Evolutionary conservation across 1,139 yeast genomes (phyloP).

Genomic region (Kodamaea sp.): DNA sequence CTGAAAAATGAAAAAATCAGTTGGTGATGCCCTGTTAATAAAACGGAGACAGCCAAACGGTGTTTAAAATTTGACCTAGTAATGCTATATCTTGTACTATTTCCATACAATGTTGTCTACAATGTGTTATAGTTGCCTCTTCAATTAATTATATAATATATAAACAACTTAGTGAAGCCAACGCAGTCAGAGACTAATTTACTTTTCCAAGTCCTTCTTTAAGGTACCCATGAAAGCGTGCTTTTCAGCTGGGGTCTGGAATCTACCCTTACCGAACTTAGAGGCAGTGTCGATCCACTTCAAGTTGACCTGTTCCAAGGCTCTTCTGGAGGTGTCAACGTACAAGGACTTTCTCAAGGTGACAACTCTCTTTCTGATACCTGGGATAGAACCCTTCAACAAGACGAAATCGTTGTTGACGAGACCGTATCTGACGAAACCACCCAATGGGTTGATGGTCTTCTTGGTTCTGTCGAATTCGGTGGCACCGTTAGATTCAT

Average conservation of each 20-base stretch:
- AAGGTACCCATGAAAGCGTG: slow-evolving; percentile 99
- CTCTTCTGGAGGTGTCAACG: slow-evolving; percentile 97
- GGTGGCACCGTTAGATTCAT: slow-evolving; percentile 93
- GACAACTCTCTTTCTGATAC: slow-evolving; percentile 99
- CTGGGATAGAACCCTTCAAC: slow-evolving; percentile 99
- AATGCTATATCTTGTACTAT: too few species aligned
- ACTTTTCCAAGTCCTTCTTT: slow-evolving; percentile 76
- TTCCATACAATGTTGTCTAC: too few species aligned
- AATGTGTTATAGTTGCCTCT: background rate
- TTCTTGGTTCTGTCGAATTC: slow-evolving; percentile 99
- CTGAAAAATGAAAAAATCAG: background rate
- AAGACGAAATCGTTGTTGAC: slow-evolving; percentile 97
- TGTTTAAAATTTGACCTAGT: too few species aligned
- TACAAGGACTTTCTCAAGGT: slow-evolving; percentile 98
- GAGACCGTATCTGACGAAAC: slow-evolving; percentile 99
- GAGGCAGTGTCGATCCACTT: slow-evolving; percentile 99
- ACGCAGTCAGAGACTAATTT: slow-evolving; percentile 2
- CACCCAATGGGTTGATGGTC: slow-evolving; percentile 99
- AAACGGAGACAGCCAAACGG: too few species aligned
- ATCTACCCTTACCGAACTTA: slow-evolving; percentile 99
- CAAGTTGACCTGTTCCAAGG: slow-evolving; percentile 93
- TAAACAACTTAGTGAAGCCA: slow-evolving; percentile 8
- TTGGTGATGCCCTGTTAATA: too few species aligned
- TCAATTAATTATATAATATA: slow-evolving; percentile 5
- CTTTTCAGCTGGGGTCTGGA: slow-evolving; percentile 99